Evolutionary conservation across 805 yeast species (phyloP).

Genomic region (Pichia eremophila): DNA sequence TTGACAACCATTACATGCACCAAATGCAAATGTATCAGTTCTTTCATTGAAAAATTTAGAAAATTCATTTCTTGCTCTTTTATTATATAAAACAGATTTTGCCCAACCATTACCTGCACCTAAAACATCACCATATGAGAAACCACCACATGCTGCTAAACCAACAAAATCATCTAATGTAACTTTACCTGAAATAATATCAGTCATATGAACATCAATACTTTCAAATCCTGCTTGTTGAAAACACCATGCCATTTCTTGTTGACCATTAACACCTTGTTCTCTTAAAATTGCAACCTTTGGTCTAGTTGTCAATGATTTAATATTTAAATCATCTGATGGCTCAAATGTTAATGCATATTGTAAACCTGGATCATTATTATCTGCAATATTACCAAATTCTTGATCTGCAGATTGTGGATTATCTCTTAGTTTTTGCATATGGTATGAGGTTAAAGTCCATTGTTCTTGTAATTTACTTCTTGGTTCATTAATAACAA

Average conservation of each 20-base stretch:
- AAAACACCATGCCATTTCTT: slow-evolving; percentile 97
- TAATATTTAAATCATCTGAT: slow-evolving; percentile 35
- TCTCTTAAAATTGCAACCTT: slow-evolving; percentile 94
- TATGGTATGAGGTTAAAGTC: slow-evolving; percentile 80
- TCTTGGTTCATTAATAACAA: slow-evolving; percentile 48
- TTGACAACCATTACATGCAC: slow-evolving; percentile 98
- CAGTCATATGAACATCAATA: slow-evolving; percentile 96
- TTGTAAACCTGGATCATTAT: slow-evolving; percentile 81
- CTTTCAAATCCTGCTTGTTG: slow-evolving; percentile 89
- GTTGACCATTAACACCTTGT: slow-evolving; percentile 97
- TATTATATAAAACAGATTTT: slow-evolving; percentile 83
- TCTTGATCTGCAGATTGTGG: slow-evolving; percentile 88
- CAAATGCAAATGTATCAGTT: slow-evolving; percentile 89
- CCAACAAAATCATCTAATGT: slow-evolving; percentile 78
- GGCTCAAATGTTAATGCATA: slow-evolving; percentile 70
- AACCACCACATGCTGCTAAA: slow-evolving; percentile 97
- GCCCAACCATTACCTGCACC: slow-evolving; percentile 99
- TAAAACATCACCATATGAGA: slow-evolving; percentile 95
- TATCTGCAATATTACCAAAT: slow-evolving; percentile 61
- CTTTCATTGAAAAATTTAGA: slow-evolving; percentile 74
- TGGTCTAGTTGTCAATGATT: slow-evolving; percentile 42
- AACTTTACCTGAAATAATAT: slow-evolving; percentile 65
- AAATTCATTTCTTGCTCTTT: slow-evolving; percentile 66
- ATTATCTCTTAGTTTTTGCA: slow-evolving; percentile 90
- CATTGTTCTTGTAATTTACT: slow-evolving; percentile 70